Evolutionary conservation across 805 yeast genomes (phyloP).

Genomic region (Lipomyces sp.): DNA sequence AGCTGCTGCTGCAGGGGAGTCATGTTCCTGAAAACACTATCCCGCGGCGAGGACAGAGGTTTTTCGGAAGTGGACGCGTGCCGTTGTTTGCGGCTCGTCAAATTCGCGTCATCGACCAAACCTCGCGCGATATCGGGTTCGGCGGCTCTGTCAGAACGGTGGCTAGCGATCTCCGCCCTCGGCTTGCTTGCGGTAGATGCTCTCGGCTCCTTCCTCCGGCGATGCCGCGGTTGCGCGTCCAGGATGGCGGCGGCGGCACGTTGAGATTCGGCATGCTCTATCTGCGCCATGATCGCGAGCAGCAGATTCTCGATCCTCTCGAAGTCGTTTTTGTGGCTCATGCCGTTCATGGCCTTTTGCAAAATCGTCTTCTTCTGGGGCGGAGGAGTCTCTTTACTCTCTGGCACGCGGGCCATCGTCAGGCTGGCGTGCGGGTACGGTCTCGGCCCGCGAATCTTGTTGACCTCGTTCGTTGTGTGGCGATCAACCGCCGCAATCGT

Average conservation of each 20-base stretch:
- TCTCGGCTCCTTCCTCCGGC: too few relatives aligned
- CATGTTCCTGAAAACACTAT: conserved; percentile 2
- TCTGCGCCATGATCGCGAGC: conserved; percentile 12
- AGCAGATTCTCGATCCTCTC: conserved; percentile 18
- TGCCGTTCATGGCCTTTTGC: conserved; percentile 9
- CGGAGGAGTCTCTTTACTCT: conserved; percentile 7
- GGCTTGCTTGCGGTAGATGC: too few relatives aligned
- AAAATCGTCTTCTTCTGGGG: conserved; percentile 11
- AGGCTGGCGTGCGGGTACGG: neutral
- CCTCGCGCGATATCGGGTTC: too few relatives aligned
- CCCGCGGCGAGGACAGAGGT: neutral
- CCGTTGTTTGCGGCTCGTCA: too few relatives aligned
- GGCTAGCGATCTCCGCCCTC: too few relatives aligned
- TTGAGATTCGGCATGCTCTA: conserved; percentile 11
- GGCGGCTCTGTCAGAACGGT: too few relatives aligned
- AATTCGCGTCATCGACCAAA: too few relatives aligned
- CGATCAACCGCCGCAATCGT: neutral
- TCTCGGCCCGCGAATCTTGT: conserved; percentile 6
- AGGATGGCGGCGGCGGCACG: too few relatives aligned
- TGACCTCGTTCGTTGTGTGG: neutral
- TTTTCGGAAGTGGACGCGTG: neutral
- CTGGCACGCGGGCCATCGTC: neutral
- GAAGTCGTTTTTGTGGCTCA: conserved; percentile 11
- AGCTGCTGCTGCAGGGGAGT: conserved; percentile 11
- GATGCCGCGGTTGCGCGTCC: too few relatives aligned